A percentile compares a stretch with the other conserved stretches of the same genome.
These are phyloP conservation scores for Polytolypa hystricis DNA, from an alignment of 2,329 filamentous ascomycete genomes.

Conservation along the genomic window DNA sequence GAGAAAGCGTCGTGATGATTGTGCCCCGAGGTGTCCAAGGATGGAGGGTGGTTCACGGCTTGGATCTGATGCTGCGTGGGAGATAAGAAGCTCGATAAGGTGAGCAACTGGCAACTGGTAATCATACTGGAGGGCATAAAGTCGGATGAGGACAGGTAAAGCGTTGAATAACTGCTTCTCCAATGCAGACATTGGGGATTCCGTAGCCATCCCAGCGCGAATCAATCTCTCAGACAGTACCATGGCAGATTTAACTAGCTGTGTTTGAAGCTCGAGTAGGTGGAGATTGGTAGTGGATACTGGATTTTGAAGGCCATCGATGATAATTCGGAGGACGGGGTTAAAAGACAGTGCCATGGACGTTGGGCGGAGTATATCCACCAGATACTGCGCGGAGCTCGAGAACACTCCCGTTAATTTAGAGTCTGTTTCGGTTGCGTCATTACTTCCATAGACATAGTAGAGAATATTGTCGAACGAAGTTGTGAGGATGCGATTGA, in stretches of 20 bases:
- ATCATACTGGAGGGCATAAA: constrained; percentile 58
- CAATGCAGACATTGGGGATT: constrained; percentile 52
- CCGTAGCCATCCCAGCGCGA: constrained; percentile 55
- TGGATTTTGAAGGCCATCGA: constrained; percentile 49
- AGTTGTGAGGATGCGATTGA: constrained; percentile 57
- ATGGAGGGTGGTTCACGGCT: constrained; percentile 78
- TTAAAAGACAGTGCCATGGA: constrained; percentile 62
- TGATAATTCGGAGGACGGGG: constrained; percentile 61
- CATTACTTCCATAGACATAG: constrained; percentile 65
- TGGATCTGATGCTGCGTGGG: constrained; percentile 51
- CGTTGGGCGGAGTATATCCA: constrained; percentile 63
- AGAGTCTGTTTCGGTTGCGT: constrained; percentile 36
- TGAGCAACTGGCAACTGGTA: constrained; percentile 57
- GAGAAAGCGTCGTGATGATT: constrained; percentile 74
- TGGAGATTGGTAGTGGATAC: constrained; percentile 52
- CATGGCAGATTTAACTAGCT: constrained; percentile 55
- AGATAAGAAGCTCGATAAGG: constrained; percentile 62
- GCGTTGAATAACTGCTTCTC: constrained; percentile 73
- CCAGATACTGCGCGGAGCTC: constrained; percentile 62
- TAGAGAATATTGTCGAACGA: constrained; percentile 61
- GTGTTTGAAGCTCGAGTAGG: constrained; percentile 44
- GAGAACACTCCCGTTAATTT: constrained; percentile 55
- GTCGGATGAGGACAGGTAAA: constrained; percentile 61
- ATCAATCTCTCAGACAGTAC: constrained; percentile 58
- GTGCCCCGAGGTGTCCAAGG: constrained; percentile 76